Base-by-base conservation (phyloP, 2,329 filamentous ascomycete species). In the Zymoseptoria crescenta region DNA sequence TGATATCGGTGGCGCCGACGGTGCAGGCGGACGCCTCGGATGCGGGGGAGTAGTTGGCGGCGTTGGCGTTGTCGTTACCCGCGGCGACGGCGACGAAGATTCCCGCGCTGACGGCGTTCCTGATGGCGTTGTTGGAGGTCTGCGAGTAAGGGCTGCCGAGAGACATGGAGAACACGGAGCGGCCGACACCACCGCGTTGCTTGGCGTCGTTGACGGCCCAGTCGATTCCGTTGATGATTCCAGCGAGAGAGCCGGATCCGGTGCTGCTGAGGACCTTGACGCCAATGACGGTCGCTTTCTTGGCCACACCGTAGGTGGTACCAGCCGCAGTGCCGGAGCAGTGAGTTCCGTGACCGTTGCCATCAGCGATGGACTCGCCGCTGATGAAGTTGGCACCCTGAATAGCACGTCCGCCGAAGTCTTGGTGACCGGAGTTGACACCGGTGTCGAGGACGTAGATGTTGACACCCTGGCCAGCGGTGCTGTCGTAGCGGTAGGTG, bases 311-410 rank as follows among this genome's bases (percentile, higher is more conserved):
- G 59, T 82, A 86, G 4, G 81, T 85, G 56, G 74, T 75, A 45
- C 83, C 82, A n/a, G 75, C 85, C 52, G 85, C 81, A 63, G 93
- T 97, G 68, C 93, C 93, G 64, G 93, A 96, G 85, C 93, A 97
- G 74, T 87, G 84, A 57, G 77, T 83, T 50, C 84, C 84, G 71
- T 87, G 84, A 8, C 84, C 84, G 67, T 85, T 82, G 62, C 80
- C 76, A 62, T 76, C 75, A 29, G 69, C 70, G 57, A 72, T 68
- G 10, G 59, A 58, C 61, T 75, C 74, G 6, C 66, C 71, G 49
- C 68, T 68, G 59, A 65, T 69, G 27, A 60, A 64, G 56, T 62
- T 64, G 55, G 57, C 58, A 27, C 62, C 64, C 19, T 49, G 54
- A 8, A 51, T 67, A 8, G 74, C 75, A 60, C 74, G 69, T 3